Evolutionary conservation across 2,329 filamentous ascomycete species (phyloP), one percentile per base, ranked within the genome.

Genomic region (Clonostachys rosea): DNA sequence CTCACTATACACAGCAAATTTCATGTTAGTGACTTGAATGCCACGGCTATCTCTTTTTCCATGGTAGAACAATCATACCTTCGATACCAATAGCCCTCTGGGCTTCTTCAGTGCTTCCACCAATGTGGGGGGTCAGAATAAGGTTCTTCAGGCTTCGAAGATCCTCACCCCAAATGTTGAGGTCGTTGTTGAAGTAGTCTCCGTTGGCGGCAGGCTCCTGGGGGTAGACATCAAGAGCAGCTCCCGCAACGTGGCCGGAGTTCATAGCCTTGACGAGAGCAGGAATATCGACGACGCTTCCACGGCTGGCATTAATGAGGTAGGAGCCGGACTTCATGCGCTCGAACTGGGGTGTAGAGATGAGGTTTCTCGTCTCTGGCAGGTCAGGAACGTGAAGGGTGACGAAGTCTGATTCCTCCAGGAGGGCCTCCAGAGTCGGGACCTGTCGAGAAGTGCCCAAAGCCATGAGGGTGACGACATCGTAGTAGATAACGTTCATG

Each of bases 401-500:
- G 50, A 99, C 84, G 59, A 97, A 99, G 68, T 99, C 94, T 41
- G 92, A 83, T 57, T 86, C 75, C 47, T 79, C 74, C 41, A 99
- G 81, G 37, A 99, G 82, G 17, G 78, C 81, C 34, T 92, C 79
- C 18, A 99, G 73, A 1, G 81, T 87, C 6, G 85, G 74, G 37
- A 97, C 87, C 65, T 97, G 94, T 56, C 79, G 84, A 34, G 92
- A 84, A 11, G 88, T 95, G 47, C 94, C 94, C 64, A 99, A 73
- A 41, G 88, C 87, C 94, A 99, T 99, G 56, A 97, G 78, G 56
- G 91, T 95, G 52, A 96, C 71, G 7, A 96, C 84, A 67, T 99
- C 94, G 68, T 95, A 97, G 76, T 96, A 99, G 59, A 97, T 91
- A 60, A 99, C 94, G 14, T 79, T 84, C 92, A 99, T 96, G 44